Evolutionary conservation across 2,329 filamentous ascomycete species (phyloP).

Genomic region (Boeremia exigua): DNA sequence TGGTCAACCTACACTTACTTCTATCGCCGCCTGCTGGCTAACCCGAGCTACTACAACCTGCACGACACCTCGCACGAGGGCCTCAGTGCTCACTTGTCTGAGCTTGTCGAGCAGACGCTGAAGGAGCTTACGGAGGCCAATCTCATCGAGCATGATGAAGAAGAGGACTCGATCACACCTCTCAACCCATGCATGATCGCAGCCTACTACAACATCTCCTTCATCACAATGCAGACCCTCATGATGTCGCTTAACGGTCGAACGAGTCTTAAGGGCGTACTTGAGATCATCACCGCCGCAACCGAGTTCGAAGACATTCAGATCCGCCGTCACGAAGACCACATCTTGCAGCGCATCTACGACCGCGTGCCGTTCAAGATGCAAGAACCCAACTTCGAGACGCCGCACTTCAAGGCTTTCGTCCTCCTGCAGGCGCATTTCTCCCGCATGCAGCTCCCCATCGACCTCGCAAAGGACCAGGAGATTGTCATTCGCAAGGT

Average conservation of each 20-base stretch:
- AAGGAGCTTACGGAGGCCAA: constrained; percentile 91
- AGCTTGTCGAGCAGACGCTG: constrained; percentile 89
- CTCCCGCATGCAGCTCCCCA: constrained; percentile 93
- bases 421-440: constrained; percentile 98
- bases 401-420: constrained; percentile 98
- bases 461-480: constrained; percentile 95
- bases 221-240: constrained; percentile 99
- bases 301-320: constrained; percentile 96
- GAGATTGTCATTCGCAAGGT: constrained; percentile 85
- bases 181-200: constrained; percentile 98
- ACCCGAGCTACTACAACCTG: constrained; percentile 94
- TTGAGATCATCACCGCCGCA: constrained; percentile 96
- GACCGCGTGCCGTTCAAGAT: constrained; percentile 96
- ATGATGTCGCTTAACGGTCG: constrained; percentile 84
- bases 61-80: constrained; percentile 89
- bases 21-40: constrained; percentile 91
- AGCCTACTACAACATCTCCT: constrained; percentile 99
- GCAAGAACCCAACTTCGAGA: constrained; percentile 82
- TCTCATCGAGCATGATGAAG: constrained; percentile 94
- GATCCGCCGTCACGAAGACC: constrained; percentile 90
- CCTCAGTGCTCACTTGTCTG: constrained; percentile 91
- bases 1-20: constrained; percentile 99
- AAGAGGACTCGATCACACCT: constrained; percentile 81
- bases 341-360: constrained; percentile 87
- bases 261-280: constrained; percentile 94